phyloP scores from a whole-genome alignment of 495 filamentous ascomycete species.

The Talaromyces ruber region DNA sequence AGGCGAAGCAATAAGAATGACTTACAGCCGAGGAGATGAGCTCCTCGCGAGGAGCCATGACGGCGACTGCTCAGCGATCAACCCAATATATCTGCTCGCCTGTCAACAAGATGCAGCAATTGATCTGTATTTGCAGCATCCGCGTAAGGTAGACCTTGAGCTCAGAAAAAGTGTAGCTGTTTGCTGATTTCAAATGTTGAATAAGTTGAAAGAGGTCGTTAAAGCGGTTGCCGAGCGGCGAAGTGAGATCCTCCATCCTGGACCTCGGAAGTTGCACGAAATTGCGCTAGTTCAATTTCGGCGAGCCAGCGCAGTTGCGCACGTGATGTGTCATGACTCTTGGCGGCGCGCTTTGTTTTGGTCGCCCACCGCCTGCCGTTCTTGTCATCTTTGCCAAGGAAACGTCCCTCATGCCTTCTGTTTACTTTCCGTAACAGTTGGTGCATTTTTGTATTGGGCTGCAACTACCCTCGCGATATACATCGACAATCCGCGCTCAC shows the following conservation, averaged over 20 bases:
- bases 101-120: neutral
- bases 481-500: neutral
- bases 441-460: slow-evolving; percentile 1
- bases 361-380: slow-evolving; percentile 26
- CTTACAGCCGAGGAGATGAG: slow-evolving; percentile 73
- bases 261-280: slow-evolving; percentile 30
- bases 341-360: neutral
- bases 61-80: slow-evolving; percentile 16
- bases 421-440: slow-evolving; percentile 12
- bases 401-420: slow-evolving; percentile 11
- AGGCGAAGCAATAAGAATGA: slow-evolving; percentile 7
- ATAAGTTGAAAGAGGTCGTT: neutral
- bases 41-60: slow-evolving; percentile 77
- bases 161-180: neutral
- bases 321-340: slow-evolving; percentile 1
- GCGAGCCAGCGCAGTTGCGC: neutral
- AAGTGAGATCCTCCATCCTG: slow-evolving; percentile 8
- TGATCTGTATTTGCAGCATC: neutral
- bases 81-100: neutral
- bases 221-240: neutral
- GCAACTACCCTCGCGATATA: neutral
- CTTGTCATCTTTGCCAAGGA: slow-evolving; percentile 6
- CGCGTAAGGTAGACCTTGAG: neutral
- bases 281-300: slow-evolving; percentile 10
- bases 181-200: neutral